A percentile compares a stretch with the other conserved stretches of the same genome.
Evolutionary conservation across 805 yeast genomes (phyloP).

Genomic region (Teunomyces atbi): DNA sequence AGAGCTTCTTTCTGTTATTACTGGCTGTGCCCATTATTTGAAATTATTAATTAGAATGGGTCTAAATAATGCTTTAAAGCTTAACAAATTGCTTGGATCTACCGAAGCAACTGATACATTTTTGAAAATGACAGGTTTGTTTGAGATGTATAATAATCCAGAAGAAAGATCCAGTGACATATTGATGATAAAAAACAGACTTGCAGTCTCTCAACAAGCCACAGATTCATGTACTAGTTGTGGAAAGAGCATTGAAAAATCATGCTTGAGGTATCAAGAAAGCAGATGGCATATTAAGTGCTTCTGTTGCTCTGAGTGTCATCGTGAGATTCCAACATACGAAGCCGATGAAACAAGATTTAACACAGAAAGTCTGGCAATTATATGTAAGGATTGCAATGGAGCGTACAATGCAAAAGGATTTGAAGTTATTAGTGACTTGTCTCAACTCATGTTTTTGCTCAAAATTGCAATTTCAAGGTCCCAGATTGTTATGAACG

Average conservation of each 20-base stretch:
- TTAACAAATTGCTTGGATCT: slow-evolving; percentile 56
- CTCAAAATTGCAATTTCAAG: slow-evolving; percentile 82
- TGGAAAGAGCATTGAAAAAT: slow-evolving; percentile 74
- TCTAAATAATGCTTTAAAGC: slow-evolving; percentile 68
- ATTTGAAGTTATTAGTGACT: slow-evolving; percentile 61
- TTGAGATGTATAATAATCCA: slow-evolving; percentile 16
- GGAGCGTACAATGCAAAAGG: slow-evolving; percentile 45
- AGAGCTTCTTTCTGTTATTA: slow-evolving; percentile 73
- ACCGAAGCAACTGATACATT: slow-evolving; percentile 64
- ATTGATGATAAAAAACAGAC: slow-evolving; percentile 19
- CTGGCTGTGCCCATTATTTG: slow-evolving; percentile 89
- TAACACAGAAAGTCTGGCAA: slow-evolving; percentile 30
- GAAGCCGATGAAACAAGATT: slow-evolving; percentile 48
- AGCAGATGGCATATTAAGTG: slow-evolving; percentile 84
- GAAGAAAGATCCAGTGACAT: slow-evolving; percentile 8
- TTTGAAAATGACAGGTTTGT: slow-evolving; percentile 43
- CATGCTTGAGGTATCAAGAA: slow-evolving; percentile 62
- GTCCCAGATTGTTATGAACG: slow-evolving; percentile 58
- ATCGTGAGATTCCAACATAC: slow-evolving; percentile 23
- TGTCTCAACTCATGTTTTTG: slow-evolving; percentile 72
- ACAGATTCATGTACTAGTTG: slow-evolving; percentile 79
- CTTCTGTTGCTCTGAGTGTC: slow-evolving; percentile 63
- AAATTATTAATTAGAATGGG: slow-evolving; percentile 83
- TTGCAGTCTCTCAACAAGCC: slow-evolving; percentile 54
- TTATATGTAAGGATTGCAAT: slow-evolving; percentile 66